Evolutionary conservation across 2,329 filamentous ascomycete genomes (phyloP).

Genomic region (Ascomycota sp.): DNA sequence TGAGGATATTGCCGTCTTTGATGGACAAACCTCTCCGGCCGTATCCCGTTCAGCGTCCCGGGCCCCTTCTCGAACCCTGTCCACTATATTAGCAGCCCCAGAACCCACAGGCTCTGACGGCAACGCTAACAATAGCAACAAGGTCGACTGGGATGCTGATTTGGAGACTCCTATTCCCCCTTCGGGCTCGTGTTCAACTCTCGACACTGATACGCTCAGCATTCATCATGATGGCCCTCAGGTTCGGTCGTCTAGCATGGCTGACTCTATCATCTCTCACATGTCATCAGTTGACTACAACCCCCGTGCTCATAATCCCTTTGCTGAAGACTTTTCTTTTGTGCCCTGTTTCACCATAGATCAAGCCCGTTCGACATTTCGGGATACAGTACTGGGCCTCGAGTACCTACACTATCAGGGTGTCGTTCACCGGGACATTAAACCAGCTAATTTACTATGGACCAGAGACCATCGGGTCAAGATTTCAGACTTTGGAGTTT

Average conservation of each 20-base stretch:
- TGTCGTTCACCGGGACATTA: conserved; percentile 70
- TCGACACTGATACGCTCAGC: conserved; percentile 64
- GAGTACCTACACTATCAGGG: conserved; percentile 85
- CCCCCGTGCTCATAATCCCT: conserved; percentile 36
- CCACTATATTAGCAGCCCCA: conserved; percentile 17
- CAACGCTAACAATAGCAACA: conserved; percentile 2
- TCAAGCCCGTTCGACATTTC: conserved; percentile 65
- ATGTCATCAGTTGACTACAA: conserved; percentile 46
- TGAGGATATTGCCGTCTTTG: conserved; percentile 17
- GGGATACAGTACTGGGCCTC: conserved; percentile 79
- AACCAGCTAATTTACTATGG: conserved; percentile 78
- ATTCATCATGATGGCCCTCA: conserved; percentile 42
- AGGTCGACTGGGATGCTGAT: conserved; percentile 24
- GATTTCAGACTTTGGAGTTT: conserved; percentile 97
- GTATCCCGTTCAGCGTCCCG: conserved; percentile 22
- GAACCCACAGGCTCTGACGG: conserved; percentile 15
- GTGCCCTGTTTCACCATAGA: conserved; percentile 82
- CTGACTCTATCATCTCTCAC: conserved; percentile 54
- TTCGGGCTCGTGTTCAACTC: conserved; percentile 30
- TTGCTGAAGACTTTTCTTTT: conserved; percentile 77
- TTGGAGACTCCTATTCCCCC: conserved; percentile 31
- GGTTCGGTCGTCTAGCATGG: conserved; percentile 58
- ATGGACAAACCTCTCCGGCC: conserved; percentile 16
- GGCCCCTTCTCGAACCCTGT: conserved; percentile 26
- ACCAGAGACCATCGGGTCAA: conserved; percentile 74